phyloP scores from a whole-genome alignment of 202 grass and related monocot species.

The Zizania palustris region DNA sequence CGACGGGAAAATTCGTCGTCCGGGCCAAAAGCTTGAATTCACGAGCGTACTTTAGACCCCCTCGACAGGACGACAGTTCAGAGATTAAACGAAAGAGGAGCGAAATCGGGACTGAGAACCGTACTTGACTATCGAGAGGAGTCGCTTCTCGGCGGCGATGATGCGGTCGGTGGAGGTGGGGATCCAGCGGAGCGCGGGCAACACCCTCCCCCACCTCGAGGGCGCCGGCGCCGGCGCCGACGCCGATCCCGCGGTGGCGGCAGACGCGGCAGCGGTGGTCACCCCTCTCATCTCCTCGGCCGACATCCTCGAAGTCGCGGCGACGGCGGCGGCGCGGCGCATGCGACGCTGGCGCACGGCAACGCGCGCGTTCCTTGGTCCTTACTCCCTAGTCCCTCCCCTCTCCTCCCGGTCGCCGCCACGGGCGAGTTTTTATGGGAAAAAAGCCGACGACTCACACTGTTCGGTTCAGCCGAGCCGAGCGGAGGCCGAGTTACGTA shows the following conservation, averaged over 20 bases:
- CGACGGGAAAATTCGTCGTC: neutral
- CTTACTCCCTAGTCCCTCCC: neutral
- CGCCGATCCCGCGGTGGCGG: conserved; percentile 23
- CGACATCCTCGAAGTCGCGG: conserved; percentile 41
- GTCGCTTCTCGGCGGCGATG: conserved; percentile 91
- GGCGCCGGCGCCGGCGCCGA: conserved; percentile 1
- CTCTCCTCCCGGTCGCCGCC: neutral
- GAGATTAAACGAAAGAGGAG: neutral
- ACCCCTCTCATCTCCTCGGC: conserved; percentile 59
- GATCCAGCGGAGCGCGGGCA: conserved; percentile 80
- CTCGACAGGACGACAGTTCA: too few species aligned
- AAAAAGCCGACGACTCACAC: too few species aligned
- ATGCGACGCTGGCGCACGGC: conserved; percentile 34
- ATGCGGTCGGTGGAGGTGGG: conserved; percentile 87
- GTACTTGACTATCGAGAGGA: conserved; percentile 80
- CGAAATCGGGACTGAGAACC: neutral
- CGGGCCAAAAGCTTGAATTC: neutral
- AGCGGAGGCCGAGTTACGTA: conserved; percentile 6
- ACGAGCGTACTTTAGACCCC: neutral
- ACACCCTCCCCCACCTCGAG: conserved; percentile 63
- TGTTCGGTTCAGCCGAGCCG: neutral
- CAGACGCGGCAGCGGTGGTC: conserved; percentile 17
- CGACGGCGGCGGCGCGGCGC: conserved; percentile 30
- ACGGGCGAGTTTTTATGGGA: conserved; percentile 3
- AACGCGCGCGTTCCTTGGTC: neutral